A percentile compares a stretch with the other conserved stretches of the same genome.
Conservation (phyloP, 164 flowering plant genomes). For the Annona squamosa region DNA sequence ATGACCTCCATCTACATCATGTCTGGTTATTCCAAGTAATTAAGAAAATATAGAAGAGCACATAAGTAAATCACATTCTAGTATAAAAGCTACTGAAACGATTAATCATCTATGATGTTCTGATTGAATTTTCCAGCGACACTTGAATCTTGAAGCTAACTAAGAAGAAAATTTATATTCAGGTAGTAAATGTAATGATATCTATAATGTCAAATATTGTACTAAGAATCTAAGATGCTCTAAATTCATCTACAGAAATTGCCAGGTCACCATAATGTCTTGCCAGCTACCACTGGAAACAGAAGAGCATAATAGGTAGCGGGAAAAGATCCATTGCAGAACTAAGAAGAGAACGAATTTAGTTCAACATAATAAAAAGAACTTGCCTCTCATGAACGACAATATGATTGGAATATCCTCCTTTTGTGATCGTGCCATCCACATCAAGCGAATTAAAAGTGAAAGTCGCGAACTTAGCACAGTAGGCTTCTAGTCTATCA, state of each 20-base stretch:
- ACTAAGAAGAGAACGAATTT: background rate
- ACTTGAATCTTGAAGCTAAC: background rate
- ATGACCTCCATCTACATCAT: too few species aligned
- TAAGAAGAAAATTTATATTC: too few species aligned
- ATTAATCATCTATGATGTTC: background rate
- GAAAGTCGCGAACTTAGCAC: constrained; percentile 37
- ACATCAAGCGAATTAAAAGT: constrained; percentile 64
- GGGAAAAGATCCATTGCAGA: background rate
- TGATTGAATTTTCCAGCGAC: too few species aligned
- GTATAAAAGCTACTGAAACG: background rate
- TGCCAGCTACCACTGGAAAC: too few species aligned
- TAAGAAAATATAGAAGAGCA: background rate
- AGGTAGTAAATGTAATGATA: background rate
- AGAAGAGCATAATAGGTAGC: too few species aligned
- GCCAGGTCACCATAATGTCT: too few species aligned
- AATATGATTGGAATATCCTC: constrained; percentile 69
- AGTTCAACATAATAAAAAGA: background rate
- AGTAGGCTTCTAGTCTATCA: constrained; percentile 45
- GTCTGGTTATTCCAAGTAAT: too few species aligned
- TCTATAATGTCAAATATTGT: background rate
- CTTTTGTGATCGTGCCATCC: constrained; percentile 78
- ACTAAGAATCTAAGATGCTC: too few species aligned
- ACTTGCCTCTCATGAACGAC: constrained; percentile 65
- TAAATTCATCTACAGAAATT: too few species aligned
- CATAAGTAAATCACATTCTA: background rate